Evolutionary conservation across 768 basidiomycete species (phyloP).

Genomic region (Russula earlei): DNA sequence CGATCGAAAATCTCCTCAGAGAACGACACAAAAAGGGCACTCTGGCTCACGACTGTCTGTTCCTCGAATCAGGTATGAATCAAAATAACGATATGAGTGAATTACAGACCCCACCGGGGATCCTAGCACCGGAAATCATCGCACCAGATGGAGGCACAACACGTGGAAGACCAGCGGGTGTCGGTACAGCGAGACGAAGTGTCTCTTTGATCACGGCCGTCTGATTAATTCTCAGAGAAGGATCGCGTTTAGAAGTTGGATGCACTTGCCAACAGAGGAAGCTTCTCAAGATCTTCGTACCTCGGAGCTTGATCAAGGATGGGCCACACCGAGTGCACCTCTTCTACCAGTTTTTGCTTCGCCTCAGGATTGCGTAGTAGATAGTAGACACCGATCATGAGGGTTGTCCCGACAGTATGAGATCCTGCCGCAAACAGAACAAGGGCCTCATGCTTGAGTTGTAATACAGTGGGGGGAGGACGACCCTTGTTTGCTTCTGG

Average conservation of each 20-base stretch:
- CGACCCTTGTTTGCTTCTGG: constrained; percentile 3
- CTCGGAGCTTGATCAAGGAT: background rate
- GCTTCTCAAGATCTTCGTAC: constrained; percentile 10
- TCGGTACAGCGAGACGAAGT: background rate
- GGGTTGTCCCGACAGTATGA: constrained; percentile 8
- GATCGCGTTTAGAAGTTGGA: background rate
- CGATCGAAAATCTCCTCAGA: constrained; percentile 16
- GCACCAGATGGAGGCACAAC: constrained; percentile 8
- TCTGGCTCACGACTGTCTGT: constrained; percentile 12
- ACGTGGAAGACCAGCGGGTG: constrained; percentile 9
- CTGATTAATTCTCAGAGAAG: background rate
- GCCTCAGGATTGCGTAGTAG: background rate
- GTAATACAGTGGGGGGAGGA: background rate
- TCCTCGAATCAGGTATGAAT: background rate
- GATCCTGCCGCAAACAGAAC: constrained; percentile 11
- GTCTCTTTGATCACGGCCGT: constrained; percentile 13
- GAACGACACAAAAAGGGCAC: constrained; percentile 9
- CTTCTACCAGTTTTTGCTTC: constrained; percentile 2
- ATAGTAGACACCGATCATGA: constrained; percentile 5
- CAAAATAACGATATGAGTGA: background rate
- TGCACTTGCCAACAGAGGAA: constrained; percentile 10
- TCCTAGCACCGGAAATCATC: background rate
- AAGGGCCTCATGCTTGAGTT: constrained; percentile 3
- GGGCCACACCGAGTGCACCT: constrained; percentile 5
- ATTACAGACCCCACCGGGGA: constrained; percentile 14